phyloP scores from a whole-genome alignment of 805 yeast genomes.

The Metschnikowia matae region DNA sequence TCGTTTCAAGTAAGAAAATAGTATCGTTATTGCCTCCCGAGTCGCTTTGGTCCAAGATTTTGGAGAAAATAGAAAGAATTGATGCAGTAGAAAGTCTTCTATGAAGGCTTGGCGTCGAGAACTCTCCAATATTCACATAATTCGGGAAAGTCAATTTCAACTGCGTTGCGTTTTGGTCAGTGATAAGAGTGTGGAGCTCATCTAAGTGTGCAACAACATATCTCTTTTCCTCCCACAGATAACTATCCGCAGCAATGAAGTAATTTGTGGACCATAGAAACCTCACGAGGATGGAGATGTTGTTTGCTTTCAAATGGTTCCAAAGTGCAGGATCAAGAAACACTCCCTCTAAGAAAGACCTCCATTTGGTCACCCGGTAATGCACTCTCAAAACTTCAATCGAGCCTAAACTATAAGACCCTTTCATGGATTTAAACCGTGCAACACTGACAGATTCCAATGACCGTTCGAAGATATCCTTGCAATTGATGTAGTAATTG shows the following conservation, averaged over 20 bases:
- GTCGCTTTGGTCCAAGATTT: conserved; percentile 36
- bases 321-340: background rate
- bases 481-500: conserved; percentile 36
- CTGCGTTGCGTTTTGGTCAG: background rate
- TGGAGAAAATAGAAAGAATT: conserved; percentile 63
- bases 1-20: conserved; percentile 40
- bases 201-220: conserved; percentile 39
- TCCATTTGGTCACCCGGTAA: conserved; percentile 50
- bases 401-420: conserved; percentile 31
- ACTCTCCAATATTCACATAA: conserved; percentile 52
- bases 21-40: conserved; percentile 33
- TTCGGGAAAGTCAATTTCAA: conserved; percentile 50
- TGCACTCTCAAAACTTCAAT: conserved; percentile 36
- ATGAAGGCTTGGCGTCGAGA: conserved; percentile 48
- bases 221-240: conserved; percentile 29
- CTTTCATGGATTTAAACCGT: conserved; percentile 16
- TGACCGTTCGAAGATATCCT: conserved; percentile 22
- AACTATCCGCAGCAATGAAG: conserved; percentile 20
- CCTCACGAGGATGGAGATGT: conserved; percentile 7
- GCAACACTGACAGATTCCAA: conserved; percentile 19
- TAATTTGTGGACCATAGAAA: conserved; percentile 30
- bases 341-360: background rate
- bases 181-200: conserved; percentile 27
- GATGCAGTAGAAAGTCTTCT: conserved; percentile 67
- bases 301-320: background rate